Conservation (phyloP, 2,329 filamentous ascomycete species). For the Curvularia sp. region DNA sequence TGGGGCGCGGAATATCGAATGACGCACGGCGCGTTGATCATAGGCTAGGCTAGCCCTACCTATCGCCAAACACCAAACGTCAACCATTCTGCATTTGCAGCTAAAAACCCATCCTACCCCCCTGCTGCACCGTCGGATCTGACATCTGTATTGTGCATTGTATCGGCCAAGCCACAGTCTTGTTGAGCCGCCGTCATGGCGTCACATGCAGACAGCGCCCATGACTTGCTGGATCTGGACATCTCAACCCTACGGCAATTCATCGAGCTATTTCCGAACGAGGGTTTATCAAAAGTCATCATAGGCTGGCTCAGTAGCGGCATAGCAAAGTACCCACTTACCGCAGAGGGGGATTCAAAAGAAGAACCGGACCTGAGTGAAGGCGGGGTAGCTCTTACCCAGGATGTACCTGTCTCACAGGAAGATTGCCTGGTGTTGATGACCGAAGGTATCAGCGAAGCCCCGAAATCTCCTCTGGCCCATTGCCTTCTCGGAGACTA, state of each 20-base stretch:
- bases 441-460: slow-evolving; percentile 62
- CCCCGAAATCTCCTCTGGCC: slow-evolving; percentile 74
- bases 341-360: slow-evolving; percentile 46
- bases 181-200: slow-evolving; percentile 34
- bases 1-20: slow-evolving; percentile 31
- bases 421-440: slow-evolving; percentile 85
- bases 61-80: slow-evolving; percentile 34
- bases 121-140: background rate
- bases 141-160: slow-evolving; percentile 9
- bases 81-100: slow-evolving; percentile 19
- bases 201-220: slow-evolving; percentile 47
- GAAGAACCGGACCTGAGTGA: slow-evolving; percentile 56
- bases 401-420: slow-evolving; percentile 67
- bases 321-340: slow-evolving; percentile 79
- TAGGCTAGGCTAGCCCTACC: slow-evolving; percentile 39
- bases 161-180: slow-evolving; percentile 8
- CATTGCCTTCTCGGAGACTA: slow-evolving; percentile 85
- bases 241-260: slow-evolving; percentile 80
- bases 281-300: slow-evolving; percentile 81
- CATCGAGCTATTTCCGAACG: slow-evolving; percentile 81
- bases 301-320: slow-evolving; percentile 82
- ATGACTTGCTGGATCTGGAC: slow-evolving; percentile 70
- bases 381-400: slow-evolving; percentile 47
- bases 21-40: slow-evolving; percentile 31
- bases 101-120: background rate